A percentile compares a stretch with the other conserved stretches of the same genome.
phyloP scores from a whole-genome alignment of 148 eudicot species.

The Mesembryanthemum crystallinum region DNA sequence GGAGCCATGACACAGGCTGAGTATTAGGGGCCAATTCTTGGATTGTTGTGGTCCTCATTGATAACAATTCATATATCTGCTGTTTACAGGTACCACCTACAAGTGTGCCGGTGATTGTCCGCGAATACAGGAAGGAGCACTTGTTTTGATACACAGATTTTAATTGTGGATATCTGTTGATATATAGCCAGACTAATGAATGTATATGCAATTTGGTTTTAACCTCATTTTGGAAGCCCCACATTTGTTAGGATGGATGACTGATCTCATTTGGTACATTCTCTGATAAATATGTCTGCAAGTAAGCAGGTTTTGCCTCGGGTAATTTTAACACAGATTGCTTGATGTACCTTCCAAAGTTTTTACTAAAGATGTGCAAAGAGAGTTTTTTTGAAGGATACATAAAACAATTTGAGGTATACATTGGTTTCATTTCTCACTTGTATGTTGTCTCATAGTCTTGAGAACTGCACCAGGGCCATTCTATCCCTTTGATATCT shows the following conservation, averaged over 20 bases:
- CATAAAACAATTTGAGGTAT: too few relatives aligned
- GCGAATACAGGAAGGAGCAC: constrained; percentile 74
- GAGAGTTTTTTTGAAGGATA: neutral
- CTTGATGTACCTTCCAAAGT: too few relatives aligned
- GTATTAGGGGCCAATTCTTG: too few relatives aligned
- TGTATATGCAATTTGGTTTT: constrained; percentile 21
- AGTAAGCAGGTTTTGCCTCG: constrained; percentile 14
- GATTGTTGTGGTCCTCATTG: too few relatives aligned
- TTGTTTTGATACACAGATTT: constrained; percentile 34
- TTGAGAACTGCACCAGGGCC: too few relatives aligned
- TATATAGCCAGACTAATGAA: constrained; percentile 20
- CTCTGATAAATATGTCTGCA: constrained; percentile 12
- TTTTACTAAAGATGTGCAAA: neutral
- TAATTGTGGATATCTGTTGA: constrained; percentile 9
- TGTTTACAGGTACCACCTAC: constrained; percentile 73
- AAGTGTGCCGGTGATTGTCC: constrained; percentile 88
- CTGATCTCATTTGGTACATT: neutral
- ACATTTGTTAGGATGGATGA: neutral
- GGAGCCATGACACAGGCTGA: too few relatives aligned
- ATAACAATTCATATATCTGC: neutral
- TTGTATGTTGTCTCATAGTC: too few relatives aligned
- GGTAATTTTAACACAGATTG: constrained; percentile 13
- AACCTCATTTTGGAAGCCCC: constrained; percentile 2
- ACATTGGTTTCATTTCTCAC: too few relatives aligned
- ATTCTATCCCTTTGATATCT: too few relatives aligned